A percentile compares a stretch with the other conserved stretches of the same genome.
phyloP scores from a whole-genome alignment of 805 yeast species.

The Metschnikowia peoriensis region DNA sequence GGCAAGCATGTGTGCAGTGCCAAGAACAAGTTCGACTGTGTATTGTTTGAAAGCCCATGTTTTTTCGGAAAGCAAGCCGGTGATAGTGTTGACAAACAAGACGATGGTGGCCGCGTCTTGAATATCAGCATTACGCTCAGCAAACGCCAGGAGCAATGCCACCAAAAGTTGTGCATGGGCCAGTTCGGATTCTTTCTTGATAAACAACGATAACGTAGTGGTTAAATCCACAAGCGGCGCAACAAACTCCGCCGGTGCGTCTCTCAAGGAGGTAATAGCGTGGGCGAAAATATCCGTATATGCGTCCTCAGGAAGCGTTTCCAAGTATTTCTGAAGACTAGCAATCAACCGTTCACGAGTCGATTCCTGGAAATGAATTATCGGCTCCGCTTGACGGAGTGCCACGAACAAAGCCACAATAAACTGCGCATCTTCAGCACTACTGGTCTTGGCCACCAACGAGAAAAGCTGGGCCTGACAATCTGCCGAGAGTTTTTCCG shows the following conservation, averaged over 20 bases:
- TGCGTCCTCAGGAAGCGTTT: not conserved
- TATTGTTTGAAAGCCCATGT: slow-evolving; percentile 66
- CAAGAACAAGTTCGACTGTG: slow-evolving; percentile 54
- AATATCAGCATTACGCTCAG: slow-evolving; percentile 8
- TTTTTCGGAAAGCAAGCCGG: slow-evolving; percentile 44
- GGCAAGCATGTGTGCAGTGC: slow-evolving; percentile 27
- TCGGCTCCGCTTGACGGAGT: slow-evolving; percentile 1
- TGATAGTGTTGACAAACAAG: slow-evolving; percentile 28
- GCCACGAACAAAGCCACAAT: slow-evolving; percentile 16
- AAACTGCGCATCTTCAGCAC: slow-evolving; percentile 2
- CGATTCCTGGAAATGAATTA: not conserved
- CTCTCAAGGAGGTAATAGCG: slow-evolving; percentile 19
- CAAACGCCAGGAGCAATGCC: slow-evolving; percentile 25
- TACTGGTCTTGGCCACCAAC: slow-evolving; percentile 7
- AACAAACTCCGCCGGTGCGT: slow-evolving; percentile 11
- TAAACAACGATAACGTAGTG: slow-evolving; percentile 15
- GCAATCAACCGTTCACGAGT: not conserved
- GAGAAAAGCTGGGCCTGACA: slow-evolving; percentile 9
- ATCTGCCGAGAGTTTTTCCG: not conserved
- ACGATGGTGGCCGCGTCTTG: slow-evolving; percentile 9
- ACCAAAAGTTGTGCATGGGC: slow-evolving; percentile 22
- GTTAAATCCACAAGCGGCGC: slow-evolving; percentile 22
- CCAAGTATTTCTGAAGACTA: slow-evolving; percentile 4
- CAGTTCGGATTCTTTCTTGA: slow-evolving; percentile 12
- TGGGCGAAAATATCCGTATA: slow-evolving; percentile 16